phyloP scores from a whole-genome alignment of 441 rosid species.

The Arabidopsis lyrata region DNA sequence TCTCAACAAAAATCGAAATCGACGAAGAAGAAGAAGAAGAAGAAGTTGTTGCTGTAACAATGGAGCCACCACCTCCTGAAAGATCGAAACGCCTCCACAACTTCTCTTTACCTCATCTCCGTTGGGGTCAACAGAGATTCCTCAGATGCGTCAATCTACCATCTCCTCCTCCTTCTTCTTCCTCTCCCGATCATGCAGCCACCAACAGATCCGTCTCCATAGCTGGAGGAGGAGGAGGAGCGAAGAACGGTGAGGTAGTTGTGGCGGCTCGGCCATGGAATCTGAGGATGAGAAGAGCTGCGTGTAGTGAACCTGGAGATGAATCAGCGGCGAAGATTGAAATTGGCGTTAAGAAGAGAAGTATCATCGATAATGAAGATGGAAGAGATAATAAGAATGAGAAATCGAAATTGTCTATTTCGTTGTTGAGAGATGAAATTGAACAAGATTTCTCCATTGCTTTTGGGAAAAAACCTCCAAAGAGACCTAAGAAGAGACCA shows the following conservation, averaged over 20 bases:
- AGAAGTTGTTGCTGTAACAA: slow-evolving; percentile 21
- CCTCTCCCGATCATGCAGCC: slow-evolving; percentile 26
- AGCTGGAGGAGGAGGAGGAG: slow-evolving; percentile 7
- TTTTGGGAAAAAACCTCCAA: slow-evolving; percentile 54
- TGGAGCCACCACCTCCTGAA: slow-evolving; percentile 35
- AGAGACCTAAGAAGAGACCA: slow-evolving; percentile 72
- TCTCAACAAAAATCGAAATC: too few relatives aligned
- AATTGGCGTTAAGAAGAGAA: slow-evolving; percentile 22
- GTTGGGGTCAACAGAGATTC: slow-evolving; percentile 58
- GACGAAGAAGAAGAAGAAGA: not conserved
- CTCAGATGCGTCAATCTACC: slow-evolving; percentile 58
- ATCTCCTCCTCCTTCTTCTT: slow-evolving; percentile 22
- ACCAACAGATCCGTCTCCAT: slow-evolving; percentile 34
- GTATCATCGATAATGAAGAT: slow-evolving; percentile 8
- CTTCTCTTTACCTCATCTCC: slow-evolving; percentile 57
- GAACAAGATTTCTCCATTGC: slow-evolving; percentile 59
- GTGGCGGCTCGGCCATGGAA: slow-evolving; percentile 56
- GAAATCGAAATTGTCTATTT: slow-evolving; percentile 50
- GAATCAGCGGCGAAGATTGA: slow-evolving; percentile 23
- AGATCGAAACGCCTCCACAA: slow-evolving; percentile 66
- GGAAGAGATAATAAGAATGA: slow-evolving; percentile 24
- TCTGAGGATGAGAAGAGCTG: slow-evolving; percentile 69
- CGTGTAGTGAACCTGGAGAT: slow-evolving; percentile 49
- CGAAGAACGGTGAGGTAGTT: slow-evolving; percentile 14
- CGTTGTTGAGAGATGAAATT: slow-evolving; percentile 55